Base-by-base conservation (phyloP, 768 basidiomycete genomes). In the Kwoniella botswanensis region DNA sequence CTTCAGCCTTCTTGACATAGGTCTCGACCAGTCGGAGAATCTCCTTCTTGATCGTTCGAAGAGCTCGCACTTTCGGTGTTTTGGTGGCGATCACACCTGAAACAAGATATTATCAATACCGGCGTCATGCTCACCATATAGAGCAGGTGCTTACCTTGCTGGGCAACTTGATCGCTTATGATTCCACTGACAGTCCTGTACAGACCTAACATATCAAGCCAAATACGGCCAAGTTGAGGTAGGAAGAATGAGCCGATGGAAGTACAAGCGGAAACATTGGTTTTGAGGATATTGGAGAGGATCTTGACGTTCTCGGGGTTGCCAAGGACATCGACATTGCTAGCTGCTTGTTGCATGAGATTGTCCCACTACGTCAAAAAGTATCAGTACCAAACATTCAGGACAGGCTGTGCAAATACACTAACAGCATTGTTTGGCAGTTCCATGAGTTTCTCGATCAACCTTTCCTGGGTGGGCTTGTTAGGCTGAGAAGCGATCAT, bases 401-500 rank as follows among this genome's bases (percentile, higher is more conserved):
- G 5, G 5, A 15, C 3, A 29, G 7, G 1, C 15, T 46, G 5
- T 24, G 18, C 50, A 53, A 18, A 5, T 12, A 29, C 17, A 86
- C 92, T 58, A 84, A 94, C 94, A 57, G 96, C 96, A 73, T 91
- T 94, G 80, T 99, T 99, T 0, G 97, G 96, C 75, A 97, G 85
- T 71, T 96, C 94, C 97, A 99, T 99, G 65, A 99, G 84, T 82
- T 94, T 97, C 17, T 90, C 87, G 63, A 99, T 97, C 65, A 99
- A 86, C 75, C 93, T 92, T 84, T 98, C 97, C 83, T 98, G 97
- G 77, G 92, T 92, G 12, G 93, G 91, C 83, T 97, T 97, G 85
- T 99, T 98, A 63, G 96, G 95, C 79, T 98, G 97, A 1, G 96
- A 94, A 22, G 94, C 94, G 77, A 99, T 97, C 97, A 98, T 98